Evolutionary conservation across 2,329 filamentous ascomycete species (phyloP).

Genomic region (Alternaria hordeiaustralica): DNA sequence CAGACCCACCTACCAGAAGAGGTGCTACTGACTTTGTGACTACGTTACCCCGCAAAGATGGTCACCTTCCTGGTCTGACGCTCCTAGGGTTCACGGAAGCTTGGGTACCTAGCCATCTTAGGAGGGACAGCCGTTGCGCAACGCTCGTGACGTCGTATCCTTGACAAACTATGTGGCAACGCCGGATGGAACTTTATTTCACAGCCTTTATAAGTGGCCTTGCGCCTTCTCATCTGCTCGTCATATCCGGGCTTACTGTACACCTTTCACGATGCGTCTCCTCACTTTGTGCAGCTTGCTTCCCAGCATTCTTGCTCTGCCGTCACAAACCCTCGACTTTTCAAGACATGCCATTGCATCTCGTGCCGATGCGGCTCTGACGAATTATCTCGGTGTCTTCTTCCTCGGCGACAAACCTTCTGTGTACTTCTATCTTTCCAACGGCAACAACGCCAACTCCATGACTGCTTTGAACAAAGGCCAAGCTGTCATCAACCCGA

Average conservation of each 20-base stretch:
- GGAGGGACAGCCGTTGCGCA: neutral
- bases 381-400: slow-evolving; percentile 62
- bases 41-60: neutral
- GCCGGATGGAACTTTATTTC: neutral
- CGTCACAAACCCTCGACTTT: slow-evolving; percentile 30
- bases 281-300: slow-evolving; percentile 12
- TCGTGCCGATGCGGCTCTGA: slow-evolving; percentile 48
- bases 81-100: neutral
- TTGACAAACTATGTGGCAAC: neutral
- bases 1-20: slow-evolving; percentile 4
- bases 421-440: slow-evolving; percentile 62
- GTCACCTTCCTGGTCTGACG: neutral
- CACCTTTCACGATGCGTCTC: slow-evolving; percentile 21
- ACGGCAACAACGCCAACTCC: slow-evolving; percentile 59
- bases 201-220: neutral
- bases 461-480: slow-evolving; percentile 59
- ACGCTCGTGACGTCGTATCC: neutral
- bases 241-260: neutral
- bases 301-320: slow-evolving; percentile 19
- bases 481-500: slow-evolving; percentile 57
- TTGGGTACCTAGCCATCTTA: neutral
- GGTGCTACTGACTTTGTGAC: neutral
- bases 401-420: slow-evolving; percentile 62
- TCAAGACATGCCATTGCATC: slow-evolving; percentile 20
- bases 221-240: neutral